These are phyloP conservation scores for Jatropha curcas DNA, from an alignment of 345 rosid species.

Conservation along the genomic window DNA sequence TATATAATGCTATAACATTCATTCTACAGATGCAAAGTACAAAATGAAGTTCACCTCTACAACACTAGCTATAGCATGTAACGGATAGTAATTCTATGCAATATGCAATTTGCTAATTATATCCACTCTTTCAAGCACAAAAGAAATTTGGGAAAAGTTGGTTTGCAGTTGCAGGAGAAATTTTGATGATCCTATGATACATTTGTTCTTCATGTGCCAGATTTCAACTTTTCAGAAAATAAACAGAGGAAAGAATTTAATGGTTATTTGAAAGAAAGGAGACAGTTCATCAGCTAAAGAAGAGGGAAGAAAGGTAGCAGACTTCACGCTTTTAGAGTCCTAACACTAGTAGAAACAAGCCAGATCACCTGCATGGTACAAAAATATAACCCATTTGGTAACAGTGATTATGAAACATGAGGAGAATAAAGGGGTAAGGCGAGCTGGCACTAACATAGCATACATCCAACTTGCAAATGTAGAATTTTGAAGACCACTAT, in stretches of 20 bases:
- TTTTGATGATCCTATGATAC: neutral
- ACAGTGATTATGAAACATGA: no score
- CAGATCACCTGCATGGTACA: neutral
- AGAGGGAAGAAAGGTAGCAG: neutral
- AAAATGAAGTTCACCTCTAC: neutral
- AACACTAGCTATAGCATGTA: slow-evolving; percentile 1
- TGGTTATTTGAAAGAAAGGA: neutral
- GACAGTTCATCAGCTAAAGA: neutral
- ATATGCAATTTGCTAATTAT: neutral
- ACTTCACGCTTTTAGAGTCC: neutral
- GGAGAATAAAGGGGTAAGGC: no score
- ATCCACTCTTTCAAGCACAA: neutral
- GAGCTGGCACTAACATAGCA: neutral
- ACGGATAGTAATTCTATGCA: neutral
- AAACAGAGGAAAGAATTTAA: neutral
- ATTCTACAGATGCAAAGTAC: neutral
- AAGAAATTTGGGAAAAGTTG: neutral
- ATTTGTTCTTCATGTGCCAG: neutral
- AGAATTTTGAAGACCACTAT: neutral
- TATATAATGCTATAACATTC: neutral
- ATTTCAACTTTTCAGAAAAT: neutral
- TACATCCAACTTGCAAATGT: neutral
- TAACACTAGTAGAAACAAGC: neutral
- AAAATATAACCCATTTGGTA: no score
- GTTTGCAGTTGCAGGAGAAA: neutral